Percentiles rank a stretch among this genome's conserved stretches.
Evolutionary conservation across 768 basidiomycete species (phyloP).

Genomic region (Coprinellus micaceus): DNA sequence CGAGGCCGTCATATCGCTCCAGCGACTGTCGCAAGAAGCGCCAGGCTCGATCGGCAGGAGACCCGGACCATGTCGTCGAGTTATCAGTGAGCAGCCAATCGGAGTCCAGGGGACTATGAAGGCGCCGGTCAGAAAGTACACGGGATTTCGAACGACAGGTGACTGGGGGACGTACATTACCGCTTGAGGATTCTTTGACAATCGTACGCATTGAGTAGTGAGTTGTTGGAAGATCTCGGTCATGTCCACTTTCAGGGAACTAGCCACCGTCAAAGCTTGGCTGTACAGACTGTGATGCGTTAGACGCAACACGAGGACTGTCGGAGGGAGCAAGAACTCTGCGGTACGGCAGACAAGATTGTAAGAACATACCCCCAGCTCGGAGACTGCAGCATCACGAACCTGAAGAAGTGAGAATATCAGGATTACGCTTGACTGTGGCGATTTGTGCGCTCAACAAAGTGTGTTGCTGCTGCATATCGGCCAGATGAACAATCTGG

Average conservation of each 20-base stretch:
- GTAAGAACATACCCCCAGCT: conserved; percentile 10
- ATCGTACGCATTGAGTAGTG: conserved; percentile 72
- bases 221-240: conserved; percentile 77
- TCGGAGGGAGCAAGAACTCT: conserved; percentile 55
- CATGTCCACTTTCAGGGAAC: conserved; percentile 80
- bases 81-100: conserved; percentile 85
- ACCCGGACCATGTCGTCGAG: conserved; percentile 80
- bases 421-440: conserved; percentile 64
- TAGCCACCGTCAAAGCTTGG: conserved; percentile 72
- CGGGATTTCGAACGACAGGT: neutral
- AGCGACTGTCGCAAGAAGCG: conserved; percentile 80
- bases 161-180: conserved; percentile 44
- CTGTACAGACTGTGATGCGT: conserved; percentile 78
- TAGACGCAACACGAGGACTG: conserved; percentile 71
- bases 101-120: conserved; percentile 49
- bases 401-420: conserved; percentile 64
- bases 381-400: conserved; percentile 27
- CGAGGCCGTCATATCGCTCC: conserved; percentile 68
- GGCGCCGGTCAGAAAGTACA: neutral
- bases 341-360: conserved; percentile 10
- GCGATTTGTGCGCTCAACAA: conserved; percentile 76
- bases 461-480: conserved; percentile 76
- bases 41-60: conserved; percentile 79
- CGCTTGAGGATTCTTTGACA: conserved; percentile 60
- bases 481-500: conserved; percentile 75